Evolutionary conservation across 768 basidiomycete species (phyloP).

Genomic region (Tylopilus sp.): DNA sequence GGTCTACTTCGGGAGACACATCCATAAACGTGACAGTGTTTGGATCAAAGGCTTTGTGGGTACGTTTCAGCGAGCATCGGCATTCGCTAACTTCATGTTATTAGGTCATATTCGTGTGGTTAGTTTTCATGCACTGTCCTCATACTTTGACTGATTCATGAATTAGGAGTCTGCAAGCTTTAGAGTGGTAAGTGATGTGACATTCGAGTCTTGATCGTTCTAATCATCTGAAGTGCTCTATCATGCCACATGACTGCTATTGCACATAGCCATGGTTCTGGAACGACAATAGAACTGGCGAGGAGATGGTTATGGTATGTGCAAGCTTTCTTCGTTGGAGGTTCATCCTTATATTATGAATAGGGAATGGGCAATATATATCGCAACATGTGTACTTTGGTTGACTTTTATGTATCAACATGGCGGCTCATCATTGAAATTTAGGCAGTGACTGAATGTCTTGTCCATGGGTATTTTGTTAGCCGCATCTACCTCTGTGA

Average conservation of each 20-base stretch:
- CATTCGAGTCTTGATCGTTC: background rate
- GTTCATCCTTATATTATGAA: background rate
- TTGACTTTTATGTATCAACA: background rate
- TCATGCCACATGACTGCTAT: constrained; percentile 3
- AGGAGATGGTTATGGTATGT: constrained; percentile 6
- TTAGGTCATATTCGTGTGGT: constrained; percentile 24
- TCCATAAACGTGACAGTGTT: constrained; percentile 14
- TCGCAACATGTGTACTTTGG: constrained; percentile 17
- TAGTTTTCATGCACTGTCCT: background rate
- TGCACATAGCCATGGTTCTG: background rate
- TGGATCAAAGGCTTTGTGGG: constrained; percentile 24
- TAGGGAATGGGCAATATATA: constrained; percentile 12
- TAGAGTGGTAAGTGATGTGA: constrained; percentile 9
- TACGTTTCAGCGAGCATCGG: background rate
- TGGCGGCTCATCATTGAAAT: constrained; percentile 2
- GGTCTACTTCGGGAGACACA: too few relatives aligned
- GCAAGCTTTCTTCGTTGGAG: background rate
- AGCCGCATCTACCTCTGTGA: constrained; percentile 23
- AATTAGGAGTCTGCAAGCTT: constrained; percentile 19
- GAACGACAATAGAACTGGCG: background rate
- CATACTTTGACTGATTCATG: constrained; percentile 1
- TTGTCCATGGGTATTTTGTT: constrained; percentile 24
- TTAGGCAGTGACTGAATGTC: constrained; percentile 17
- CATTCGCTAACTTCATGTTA: background rate
- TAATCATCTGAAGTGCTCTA: constrained; percentile 10